Base-by-base conservation (phyloP, 2,329 filamentous ascomycete genomes). In the Lecanicillium sp. region DNA sequence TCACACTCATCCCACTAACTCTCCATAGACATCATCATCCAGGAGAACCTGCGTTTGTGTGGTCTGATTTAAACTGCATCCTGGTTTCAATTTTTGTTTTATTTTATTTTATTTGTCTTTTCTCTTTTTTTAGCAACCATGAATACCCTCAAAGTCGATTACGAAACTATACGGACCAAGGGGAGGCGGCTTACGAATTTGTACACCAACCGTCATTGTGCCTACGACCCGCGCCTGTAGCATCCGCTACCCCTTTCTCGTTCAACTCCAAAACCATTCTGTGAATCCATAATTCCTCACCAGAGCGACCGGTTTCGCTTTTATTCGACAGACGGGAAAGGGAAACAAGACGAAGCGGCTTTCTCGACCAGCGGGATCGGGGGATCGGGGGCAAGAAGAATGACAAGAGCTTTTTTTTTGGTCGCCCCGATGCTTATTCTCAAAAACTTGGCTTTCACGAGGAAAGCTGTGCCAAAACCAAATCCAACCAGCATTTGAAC, bases 1-100 rank as follows among this genome's bases (percentile, higher is more conserved):
- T 37, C 37, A 4, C 19, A 8, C 5, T 24, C 4, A 36, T 41
- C 38, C 3, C 30, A 29, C 12, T 29, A 26, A 5, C 7, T 36
- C 2, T 2, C 20, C 43, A 2, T 57, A 95, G 93, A 98, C 73
- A 98, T 98, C 69, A 98, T 98, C 73, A 98, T 98, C 69, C 93
- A 98, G 76, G 93, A 97, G 74, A 98, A 98, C 74, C 83, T 98
- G 56, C 86, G 93, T 69, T 80, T 95, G 69, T 96, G 90, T 71
- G 91, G 91, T 79, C 77, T 97, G 68, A 96, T 97, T 79, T 96
- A 86, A 84, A 64, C 60, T 59, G 27, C 21, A 14, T 19, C 19
- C 29, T 40, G n/a, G 12, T 19, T 41, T 26, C 51, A 60, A 51
- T 60, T 56, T 57, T 53, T 54, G 58, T 61, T 53, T 48, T 51